Percentiles rank a stretch among this genome's conserved stretches.
Conservation (phyloP, 2,329 filamentous ascomycete species). For the Sporothrix sp. region DNA sequence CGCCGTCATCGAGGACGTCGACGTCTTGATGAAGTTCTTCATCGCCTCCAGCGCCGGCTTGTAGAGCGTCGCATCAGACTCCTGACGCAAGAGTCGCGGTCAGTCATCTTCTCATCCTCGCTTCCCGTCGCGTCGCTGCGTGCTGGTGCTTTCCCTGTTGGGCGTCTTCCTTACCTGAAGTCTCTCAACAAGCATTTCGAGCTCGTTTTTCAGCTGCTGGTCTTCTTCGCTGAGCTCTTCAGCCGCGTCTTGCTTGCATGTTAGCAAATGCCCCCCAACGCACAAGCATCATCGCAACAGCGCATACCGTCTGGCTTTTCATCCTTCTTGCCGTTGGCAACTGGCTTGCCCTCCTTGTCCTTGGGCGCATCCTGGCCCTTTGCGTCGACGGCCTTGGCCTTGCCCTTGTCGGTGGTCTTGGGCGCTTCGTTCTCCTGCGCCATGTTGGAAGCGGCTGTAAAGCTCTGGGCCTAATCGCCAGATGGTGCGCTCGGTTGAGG, state of each 20-base stretch:
- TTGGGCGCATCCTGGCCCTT: conserved; percentile 50
- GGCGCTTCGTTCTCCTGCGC: conserved; percentile 86
- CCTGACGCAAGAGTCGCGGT: conserved; percentile 40
- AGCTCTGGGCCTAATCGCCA: not conserved
- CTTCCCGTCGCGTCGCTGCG: no score
- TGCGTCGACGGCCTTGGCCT: conserved; percentile 77
- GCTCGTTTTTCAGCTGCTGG: conserved; percentile 93
- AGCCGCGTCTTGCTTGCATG: conserved; percentile 25
- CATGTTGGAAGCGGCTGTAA: conserved; percentile 42
- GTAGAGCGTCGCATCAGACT: conserved; percentile 79
- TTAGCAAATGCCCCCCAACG: conserved; percentile 3
- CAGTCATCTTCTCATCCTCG: not conserved
- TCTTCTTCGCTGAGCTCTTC: conserved; percentile 98
- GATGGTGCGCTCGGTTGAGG: not conserved
- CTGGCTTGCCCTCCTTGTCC: conserved; percentile 60
- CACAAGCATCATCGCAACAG: not conserved
- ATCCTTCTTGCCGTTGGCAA: conserved; percentile 67
- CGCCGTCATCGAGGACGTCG: conserved; percentile 97
- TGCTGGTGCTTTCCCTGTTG: not conserved
- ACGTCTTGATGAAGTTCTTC: conserved; percentile 98
- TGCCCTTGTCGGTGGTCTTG: conserved; percentile 78
- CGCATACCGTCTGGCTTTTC: conserved; percentile 43
- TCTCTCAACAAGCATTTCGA: conserved; percentile 95
- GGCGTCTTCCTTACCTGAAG: conserved; percentile 55
- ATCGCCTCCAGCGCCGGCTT: conserved; percentile 89